phyloP scores from a whole-genome alignment of 805 yeast genomes.

The Starmera quercuum region DNA sequence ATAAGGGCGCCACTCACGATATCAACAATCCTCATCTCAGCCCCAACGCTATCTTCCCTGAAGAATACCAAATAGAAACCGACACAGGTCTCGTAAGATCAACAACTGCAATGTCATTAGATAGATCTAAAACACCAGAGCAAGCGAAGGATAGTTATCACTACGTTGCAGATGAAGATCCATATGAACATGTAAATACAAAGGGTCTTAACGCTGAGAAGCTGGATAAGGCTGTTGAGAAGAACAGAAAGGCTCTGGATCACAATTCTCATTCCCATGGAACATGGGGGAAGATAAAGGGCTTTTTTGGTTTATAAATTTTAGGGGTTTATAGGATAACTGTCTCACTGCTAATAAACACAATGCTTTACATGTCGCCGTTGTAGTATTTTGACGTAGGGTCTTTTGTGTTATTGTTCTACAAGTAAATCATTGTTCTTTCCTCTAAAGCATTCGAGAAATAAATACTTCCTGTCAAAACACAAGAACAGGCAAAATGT shows the following conservation, averaged over 20 bases:
- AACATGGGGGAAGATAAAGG: slow-evolving; percentile 2
- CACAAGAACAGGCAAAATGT: no score
- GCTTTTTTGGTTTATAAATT: slow-evolving; percentile 9
- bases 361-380: not conserved
- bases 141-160: not conserved
- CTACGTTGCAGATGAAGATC: slow-evolving; percentile 1
- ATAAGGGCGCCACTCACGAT: slow-evolving; percentile 4
- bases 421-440: no score
- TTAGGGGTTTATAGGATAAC: no score
- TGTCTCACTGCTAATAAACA: no score
- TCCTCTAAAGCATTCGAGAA: no score
- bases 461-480: no score
- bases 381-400: not conserved
- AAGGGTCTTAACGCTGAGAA: slow-evolving; percentile 15
- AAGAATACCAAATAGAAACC: slow-evolving; percentile 61
- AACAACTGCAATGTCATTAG: slow-evolving; percentile 43
- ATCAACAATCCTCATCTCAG: slow-evolving; percentile 3
- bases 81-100: slow-evolving; percentile 59
- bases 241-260: slow-evolving; percentile 22
- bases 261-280: slow-evolving; percentile 16
- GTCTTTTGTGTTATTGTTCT: no score
- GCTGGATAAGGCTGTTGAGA: slow-evolving; percentile 22
- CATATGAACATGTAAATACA: slow-evolving; percentile 1
- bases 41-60: slow-evolving; percentile 40
- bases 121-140: slow-evolving; percentile 26